These are phyloP conservation scores for Auricularia sp. DNA, from an alignment of 768 basidiomycete species.

Conservation along the genomic window DNA sequence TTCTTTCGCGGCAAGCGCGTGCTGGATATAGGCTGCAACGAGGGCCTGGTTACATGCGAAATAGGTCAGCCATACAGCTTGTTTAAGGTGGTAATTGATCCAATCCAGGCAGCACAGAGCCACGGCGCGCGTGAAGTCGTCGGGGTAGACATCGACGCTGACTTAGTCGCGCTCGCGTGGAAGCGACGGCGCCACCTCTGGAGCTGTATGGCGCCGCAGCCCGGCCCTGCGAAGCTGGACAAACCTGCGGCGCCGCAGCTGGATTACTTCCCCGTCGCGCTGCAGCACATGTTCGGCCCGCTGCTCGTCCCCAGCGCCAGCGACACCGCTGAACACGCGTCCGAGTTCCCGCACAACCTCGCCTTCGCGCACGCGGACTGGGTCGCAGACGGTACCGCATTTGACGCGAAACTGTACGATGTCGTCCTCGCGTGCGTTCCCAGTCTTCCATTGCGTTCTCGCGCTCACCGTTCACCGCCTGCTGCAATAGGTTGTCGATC, in stretches of 20 bases:
- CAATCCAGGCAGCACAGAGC: slow-evolving; percentile 42
- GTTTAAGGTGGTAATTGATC: background rate
- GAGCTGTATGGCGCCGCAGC: slow-evolving; percentile 28
- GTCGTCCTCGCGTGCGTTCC: slow-evolving; percentile 65
- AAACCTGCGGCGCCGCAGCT: background rate
- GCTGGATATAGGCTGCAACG: slow-evolving; percentile 81
- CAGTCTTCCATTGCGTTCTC: background rate
- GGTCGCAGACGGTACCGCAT: slow-evolving; percentile 40
- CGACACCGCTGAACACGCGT: slow-evolving; percentile 13
- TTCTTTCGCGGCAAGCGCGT: slow-evolving; percentile 51
- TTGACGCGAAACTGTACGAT: slow-evolving; percentile 55
- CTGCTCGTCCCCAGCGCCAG: slow-evolving; percentile 47
- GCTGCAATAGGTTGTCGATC: slow-evolving; percentile 56
- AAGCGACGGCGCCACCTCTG: slow-evolving; percentile 57
- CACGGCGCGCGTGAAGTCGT: slow-evolving; percentile 55
- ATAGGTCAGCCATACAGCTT: slow-evolving; percentile 44
- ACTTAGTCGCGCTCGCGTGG: slow-evolving; percentile 69
- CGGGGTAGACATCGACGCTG: slow-evolving; percentile 80
- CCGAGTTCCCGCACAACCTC: slow-evolving; percentile 69
- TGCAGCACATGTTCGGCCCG: slow-evolving; percentile 65
- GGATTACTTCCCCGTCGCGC: slow-evolving; percentile 67
- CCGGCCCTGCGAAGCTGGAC: background rate
- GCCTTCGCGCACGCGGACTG: slow-evolving; percentile 67
- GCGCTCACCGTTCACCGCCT: background rate
- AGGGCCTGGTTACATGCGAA: slow-evolving; percentile 77